Percentiles rank a stretch among this genome's conserved stretches.
Evolutionary conservation across 768 basidiomycete genomes (phyloP).

Genomic region (Auricularia sp.): DNA sequence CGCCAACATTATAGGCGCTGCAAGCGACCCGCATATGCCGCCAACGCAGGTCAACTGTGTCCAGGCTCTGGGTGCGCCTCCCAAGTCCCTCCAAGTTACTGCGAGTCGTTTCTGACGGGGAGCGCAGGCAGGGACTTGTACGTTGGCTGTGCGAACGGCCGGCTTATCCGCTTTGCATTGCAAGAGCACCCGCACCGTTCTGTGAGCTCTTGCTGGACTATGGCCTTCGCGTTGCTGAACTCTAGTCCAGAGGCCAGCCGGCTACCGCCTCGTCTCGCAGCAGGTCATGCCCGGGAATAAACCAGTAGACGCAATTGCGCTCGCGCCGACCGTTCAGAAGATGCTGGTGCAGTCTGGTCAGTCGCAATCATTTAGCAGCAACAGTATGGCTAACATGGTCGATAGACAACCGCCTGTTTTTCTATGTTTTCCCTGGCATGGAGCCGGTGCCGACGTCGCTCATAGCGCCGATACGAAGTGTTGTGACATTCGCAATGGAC

Average conservation of each 20-base stretch:
- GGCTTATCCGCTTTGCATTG: slow-evolving; percentile 69
- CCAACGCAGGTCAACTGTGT: slow-evolving; percentile 29
- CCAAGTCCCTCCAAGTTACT: slow-evolving; percentile 5
- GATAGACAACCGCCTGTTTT: slow-evolving; percentile 55
- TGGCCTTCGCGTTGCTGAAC: slow-evolving; percentile 14
- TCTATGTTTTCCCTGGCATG: slow-evolving; percentile 73
- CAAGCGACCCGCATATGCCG: slow-evolving; percentile 13
- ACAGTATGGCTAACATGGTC: too few relatives aligned
- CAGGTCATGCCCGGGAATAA: slow-evolving; percentile 60
- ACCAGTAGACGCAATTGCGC: slow-evolving; percentile 69
- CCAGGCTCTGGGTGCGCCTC: slow-evolving; percentile 45
- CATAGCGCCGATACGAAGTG: slow-evolving; percentile 74
- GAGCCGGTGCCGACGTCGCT: slow-evolving; percentile 50
- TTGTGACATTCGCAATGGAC: slow-evolving; percentile 74
- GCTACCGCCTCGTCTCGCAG: slow-evolving; percentile 58
- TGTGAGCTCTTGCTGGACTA: slow-evolving; percentile 23
- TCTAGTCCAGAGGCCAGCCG: slow-evolving; percentile 34
- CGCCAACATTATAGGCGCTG: slow-evolving; percentile 9
- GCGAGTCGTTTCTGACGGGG: slow-evolving; percentile 4
- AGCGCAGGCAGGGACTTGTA: slow-evolving; percentile 70
- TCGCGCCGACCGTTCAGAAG: slow-evolving; percentile 66
- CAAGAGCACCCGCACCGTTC: slow-evolving; percentile 46
- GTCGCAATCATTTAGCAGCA: slow-evolving; percentile 8
- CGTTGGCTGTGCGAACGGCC: slow-evolving; percentile 76
- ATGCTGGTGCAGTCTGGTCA: slow-evolving; percentile 69